Evolutionary conservation across 495 filamentous ascomycete genomes (phyloP), one percentile per base, ranked within the genome.

Genomic region (Aspergillus indologenus): DNA sequence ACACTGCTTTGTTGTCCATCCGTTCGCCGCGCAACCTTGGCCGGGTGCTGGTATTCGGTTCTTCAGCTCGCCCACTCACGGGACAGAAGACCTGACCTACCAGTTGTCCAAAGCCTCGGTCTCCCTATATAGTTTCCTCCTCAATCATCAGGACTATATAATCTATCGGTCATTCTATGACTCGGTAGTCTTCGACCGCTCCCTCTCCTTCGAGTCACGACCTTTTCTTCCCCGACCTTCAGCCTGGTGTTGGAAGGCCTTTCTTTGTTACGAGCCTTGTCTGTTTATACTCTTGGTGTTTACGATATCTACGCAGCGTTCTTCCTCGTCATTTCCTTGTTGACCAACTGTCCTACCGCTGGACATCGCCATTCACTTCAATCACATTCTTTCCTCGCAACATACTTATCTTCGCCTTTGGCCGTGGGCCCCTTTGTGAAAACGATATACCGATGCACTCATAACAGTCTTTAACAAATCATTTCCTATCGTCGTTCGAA

Each of bases 371-470:
- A 71, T 71, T 73, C 73, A 72, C 65, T 75, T 69, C 66, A 61
- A 64, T 40, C 57, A 63, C 68, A 57, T 61, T 62, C 60, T 63
- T 58, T 68, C 65, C 34, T 61, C 62, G 65, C 56, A 53, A 45
- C 63, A 57, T 66, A 57, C 74, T 71, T 69, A 62, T 63, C 60
- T 63, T 61, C 64, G 51, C 62, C 59, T 69, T 57, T 68, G 65
- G 72, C 67, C 65, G 67, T 76, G 64, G 71, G 75, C 77, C 71
- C 68, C 69, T 68, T 62, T 65, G 68, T 40, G 34, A 40, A 71
- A 78, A 71, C 73, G 73, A 81, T 76, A 78, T 79, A 80, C 78
- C 68, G 71, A 88, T 88, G 84, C 84, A 80, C 75, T 76, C 72
- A 84, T 88, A 85, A 88, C 83, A 80, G 83, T 79, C 75, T 72